A percentile compares a stretch with the other conserved stretches of the same genome.
These are phyloP conservation scores for Berberis thunbergii DNA, from an alignment of 164 flowering plant species.

Conservation along the genomic window DNA sequence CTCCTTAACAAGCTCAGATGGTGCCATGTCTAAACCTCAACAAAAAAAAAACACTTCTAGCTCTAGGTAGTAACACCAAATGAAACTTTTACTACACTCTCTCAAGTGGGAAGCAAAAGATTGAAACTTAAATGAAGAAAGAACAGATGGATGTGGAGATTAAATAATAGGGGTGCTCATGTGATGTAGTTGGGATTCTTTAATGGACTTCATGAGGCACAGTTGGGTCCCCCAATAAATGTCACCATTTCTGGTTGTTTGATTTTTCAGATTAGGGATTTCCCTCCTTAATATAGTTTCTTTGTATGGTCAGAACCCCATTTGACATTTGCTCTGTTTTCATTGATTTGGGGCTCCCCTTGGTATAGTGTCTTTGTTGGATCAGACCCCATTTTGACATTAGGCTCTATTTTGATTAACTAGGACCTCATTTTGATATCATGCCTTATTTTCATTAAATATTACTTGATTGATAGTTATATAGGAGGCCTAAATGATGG, in stretches of 20 bases:
- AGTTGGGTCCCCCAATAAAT: conserved; percentile 6
- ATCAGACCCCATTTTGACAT: no score
- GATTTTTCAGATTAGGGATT: neutral
- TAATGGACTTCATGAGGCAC: neutral
- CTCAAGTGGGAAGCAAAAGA: neutral
- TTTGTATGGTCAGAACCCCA: neutral
- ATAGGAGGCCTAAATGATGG: no score
- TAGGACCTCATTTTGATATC: no score
- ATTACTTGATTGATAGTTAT: no score
- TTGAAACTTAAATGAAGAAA: neutral
- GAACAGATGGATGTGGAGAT: neutral
- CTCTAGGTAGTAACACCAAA: no score
- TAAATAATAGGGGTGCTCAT: conserved; percentile 3
- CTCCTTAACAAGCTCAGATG: conserved; percentile 5
- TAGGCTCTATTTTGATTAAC: no score
- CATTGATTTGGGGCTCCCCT: no score
- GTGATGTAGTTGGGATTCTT: conserved; percentile 8
- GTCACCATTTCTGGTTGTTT: conserved; percentile 1
- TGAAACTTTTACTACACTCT: neutral
- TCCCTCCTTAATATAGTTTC: neutral
- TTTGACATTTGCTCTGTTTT: neutral
- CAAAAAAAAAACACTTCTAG: neutral
- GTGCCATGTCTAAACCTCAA: conserved; percentile 9
- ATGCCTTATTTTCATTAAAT: no score
- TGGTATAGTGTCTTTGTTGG: no score